Evolutionary conservation across 345 rosid species (phyloP), one percentile per base, ranked within the genome.

Genomic region (Melastoma malabathricum): DNA sequence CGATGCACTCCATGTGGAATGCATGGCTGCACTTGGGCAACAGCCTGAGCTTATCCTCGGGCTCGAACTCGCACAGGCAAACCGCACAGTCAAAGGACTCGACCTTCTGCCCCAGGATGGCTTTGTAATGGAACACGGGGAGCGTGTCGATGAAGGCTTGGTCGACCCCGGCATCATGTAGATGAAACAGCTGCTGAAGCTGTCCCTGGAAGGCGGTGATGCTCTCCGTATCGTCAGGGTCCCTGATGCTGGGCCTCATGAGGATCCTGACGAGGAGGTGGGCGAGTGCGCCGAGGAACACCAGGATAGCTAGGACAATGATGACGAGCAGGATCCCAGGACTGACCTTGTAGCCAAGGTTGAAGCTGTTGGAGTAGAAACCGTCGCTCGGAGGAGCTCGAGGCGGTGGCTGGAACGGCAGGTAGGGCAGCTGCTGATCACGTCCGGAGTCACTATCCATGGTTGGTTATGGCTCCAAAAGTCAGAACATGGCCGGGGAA

Each of bases 21-120:
- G 98, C 98, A 68, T 92, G 98, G 66, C 97, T 88, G 22, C 98
- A 92, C 72, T 88, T 92, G 7, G 98, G 98, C 39, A 92, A 69
- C 73, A 92, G 72, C 65, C 98, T 79, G 49, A 92, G 97, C 76
- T 81, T 79, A 53, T 92, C 98, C 34, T 82, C 95, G 16, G 74
- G 63, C 75, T 81, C 97, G 69, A 87, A 87, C 62, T 87, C 98
- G 61, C 88, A 84, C 59, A 92, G 75, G 66, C 98, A 92, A n/a
- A 92, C 97, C 19, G 98, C 95, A 68, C 98, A 92, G 59, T 92
- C 98, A 43, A 92, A 84, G 34, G 95, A 90, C 58, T 81, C 72
- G 44, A 51, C 54, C 56, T 77, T 81, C 55, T 69, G 67, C 52
- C 95, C 90, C 47, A 84, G 81, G 18, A 92, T 87, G 60, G 93